Conservation (phyloP, 1,284 basidiomycete genomes). For the Pterulicium gracile region DNA sequence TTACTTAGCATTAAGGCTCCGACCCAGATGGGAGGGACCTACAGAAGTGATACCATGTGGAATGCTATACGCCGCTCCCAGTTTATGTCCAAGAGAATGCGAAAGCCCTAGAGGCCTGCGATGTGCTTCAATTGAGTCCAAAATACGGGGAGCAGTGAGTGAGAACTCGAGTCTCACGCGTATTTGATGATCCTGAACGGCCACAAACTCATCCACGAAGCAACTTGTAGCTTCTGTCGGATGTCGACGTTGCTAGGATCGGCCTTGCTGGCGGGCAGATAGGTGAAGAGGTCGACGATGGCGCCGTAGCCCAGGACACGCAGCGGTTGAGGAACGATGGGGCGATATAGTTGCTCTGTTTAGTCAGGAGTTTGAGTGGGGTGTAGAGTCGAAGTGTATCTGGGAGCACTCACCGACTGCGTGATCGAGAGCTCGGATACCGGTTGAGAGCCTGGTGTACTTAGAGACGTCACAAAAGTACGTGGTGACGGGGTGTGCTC, state of each 20-base stretch:
- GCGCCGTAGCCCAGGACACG: constrained; percentile 60
- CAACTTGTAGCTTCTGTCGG: constrained; percentile 64
- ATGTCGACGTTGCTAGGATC: constrained; percentile 44
- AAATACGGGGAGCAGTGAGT: neutral
- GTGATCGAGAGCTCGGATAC: constrained; percentile 70
- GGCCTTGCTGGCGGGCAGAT: constrained; percentile 54
- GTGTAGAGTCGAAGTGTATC: neutral
- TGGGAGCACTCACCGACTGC: constrained; percentile 55
- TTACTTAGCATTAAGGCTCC: neutral
- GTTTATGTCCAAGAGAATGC: constrained; percentile 63
- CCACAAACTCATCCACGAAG: constrained; percentile 75
- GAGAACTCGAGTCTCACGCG: constrained; percentile 14
- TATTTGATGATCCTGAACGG: constrained; percentile 47
- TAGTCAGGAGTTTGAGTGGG: neutral
- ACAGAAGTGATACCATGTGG: constrained; percentile 78
- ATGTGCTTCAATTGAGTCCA: constrained; percentile 2
- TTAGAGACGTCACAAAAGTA: constrained; percentile 9
- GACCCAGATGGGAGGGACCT: constrained; percentile 14
- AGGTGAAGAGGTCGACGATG: constrained; percentile 62
- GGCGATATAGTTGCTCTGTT: constrained; percentile 60
- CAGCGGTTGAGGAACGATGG: constrained; percentile 42
- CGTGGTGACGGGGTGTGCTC: constrained; percentile 12
- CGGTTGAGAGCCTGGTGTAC: constrained; percentile 58
- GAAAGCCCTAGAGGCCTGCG: constrained; percentile 58
- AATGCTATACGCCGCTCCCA: constrained; percentile 69